phyloP scores from a whole-genome alignment of 2,329 filamentous ascomycete genomes.

The Colletotrichum trifolii region DNA sequence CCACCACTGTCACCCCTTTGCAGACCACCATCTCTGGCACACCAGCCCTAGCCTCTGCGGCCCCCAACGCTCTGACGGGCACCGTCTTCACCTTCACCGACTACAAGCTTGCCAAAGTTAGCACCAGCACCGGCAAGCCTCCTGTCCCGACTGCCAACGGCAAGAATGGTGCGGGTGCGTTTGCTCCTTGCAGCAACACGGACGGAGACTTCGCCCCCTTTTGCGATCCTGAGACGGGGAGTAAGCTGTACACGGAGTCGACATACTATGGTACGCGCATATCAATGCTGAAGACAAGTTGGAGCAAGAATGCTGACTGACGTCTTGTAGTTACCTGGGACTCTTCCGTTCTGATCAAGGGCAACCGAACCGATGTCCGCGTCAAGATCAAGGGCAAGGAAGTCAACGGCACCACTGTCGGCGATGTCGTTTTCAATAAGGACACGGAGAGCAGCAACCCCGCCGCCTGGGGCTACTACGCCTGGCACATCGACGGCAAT shows the following conservation, averaged over 20 bases:
- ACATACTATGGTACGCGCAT: constrained; percentile 62
- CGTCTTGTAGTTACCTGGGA: constrained; percentile 66
- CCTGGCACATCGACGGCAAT: constrained; percentile 42
- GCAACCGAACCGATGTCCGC: constrained; percentile 47
- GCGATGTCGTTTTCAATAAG: constrained; percentile 33
- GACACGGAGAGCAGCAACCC: constrained; percentile 30
- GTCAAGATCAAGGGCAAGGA: constrained; percentile 51
- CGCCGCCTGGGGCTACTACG: constrained; percentile 46
- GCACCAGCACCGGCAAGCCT: constrained; percentile 55
- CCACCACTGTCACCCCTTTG: constrained; percentile 62
- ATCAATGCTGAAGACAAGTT: neutral
- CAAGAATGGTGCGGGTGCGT: constrained; percentile 58
- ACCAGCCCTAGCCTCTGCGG: constrained; percentile 50
- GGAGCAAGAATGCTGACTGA: constrained; percentile 15
- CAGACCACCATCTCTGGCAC: constrained; percentile 58
- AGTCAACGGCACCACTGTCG: constrained; percentile 51
- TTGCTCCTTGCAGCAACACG: constrained; percentile 60
- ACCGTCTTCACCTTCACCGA: constrained; percentile 52
- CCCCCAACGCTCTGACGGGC: constrained; percentile 60
- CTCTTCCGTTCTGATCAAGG: constrained; percentile 59
- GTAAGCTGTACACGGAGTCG: constrained; percentile 54
- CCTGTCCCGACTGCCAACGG: constrained; percentile 57
- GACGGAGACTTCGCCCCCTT: constrained; percentile 62
- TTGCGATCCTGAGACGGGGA: constrained; percentile 59
- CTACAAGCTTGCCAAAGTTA: constrained; percentile 49